A percentile compares a stretch with the other conserved stretches of the same genome.
phyloP scores from a whole-genome alignment of 148 eudicot species.

The Rheum nobile region DNA sequence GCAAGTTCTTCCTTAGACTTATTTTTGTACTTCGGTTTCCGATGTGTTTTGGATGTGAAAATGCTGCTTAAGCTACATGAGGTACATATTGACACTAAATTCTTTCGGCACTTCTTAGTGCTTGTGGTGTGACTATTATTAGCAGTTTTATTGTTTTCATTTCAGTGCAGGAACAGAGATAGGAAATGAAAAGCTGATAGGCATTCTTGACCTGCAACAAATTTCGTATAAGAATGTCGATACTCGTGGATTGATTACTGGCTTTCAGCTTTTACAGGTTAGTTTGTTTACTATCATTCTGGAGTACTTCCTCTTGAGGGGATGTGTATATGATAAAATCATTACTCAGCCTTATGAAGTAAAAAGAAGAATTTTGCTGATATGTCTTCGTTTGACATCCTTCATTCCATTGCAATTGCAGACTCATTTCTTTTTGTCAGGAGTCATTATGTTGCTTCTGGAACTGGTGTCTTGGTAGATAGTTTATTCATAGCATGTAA shows the following conservation, averaged over 20 bases:
- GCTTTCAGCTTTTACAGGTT: constrained; percentile 58
- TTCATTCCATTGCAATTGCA: neutral
- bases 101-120: neutral
- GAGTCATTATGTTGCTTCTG: neutral
- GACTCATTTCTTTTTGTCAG: too few species aligned
- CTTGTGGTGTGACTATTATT: constrained; percentile 6
- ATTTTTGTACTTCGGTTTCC: neutral
- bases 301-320: neutral
- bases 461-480: neutral
- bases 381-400: neutral
- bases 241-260: constrained; percentile 43
- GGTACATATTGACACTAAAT: neutral
- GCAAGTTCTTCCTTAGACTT: neutral
- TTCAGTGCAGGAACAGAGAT: constrained; percentile 38
- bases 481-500: neutral
- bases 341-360: neutral
- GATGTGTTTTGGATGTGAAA: neutral
- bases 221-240: constrained; percentile 39
- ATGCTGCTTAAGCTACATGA: neutral
- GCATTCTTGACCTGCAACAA: constrained; percentile 36
- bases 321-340: neutral
- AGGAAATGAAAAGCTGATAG: constrained; percentile 49
- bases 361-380: neutral
- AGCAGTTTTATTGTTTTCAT: neutral
- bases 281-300: neutral